These are phyloP conservation scores for Fraxinus angustifolia DNA, from an alignment of 305 asterid genomes.

Conservation along the genomic window DNA sequence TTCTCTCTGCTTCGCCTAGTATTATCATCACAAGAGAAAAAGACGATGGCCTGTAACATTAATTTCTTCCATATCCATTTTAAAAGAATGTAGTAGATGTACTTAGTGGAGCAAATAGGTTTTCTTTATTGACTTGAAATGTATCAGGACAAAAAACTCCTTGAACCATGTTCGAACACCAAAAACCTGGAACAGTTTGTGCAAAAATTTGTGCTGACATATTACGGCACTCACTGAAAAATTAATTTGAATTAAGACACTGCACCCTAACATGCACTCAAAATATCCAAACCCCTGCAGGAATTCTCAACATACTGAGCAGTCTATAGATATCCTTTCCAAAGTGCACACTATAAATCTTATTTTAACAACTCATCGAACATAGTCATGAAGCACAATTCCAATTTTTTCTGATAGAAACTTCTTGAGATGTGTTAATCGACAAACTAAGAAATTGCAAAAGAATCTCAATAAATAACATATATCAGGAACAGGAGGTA, in stretches of 20 bases:
- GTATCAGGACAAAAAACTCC: not conserved
- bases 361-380: not conserved
- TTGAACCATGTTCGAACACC: not conserved
- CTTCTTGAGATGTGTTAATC: constrained; percentile 12
- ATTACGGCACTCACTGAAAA: not conserved
- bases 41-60: not conserved
- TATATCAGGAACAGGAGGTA: constrained; percentile 17
- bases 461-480: not conserved
- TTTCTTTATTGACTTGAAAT: not conserved
- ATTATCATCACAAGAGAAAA: not conserved
- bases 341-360: not conserved
- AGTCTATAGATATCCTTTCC: not conserved
- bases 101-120: not conserved
- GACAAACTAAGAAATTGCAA: not conserved
- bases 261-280: constrained; percentile 12
- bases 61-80: not conserved
- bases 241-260: constrained; percentile 5
- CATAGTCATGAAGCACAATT: not conserved
- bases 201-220: not conserved
- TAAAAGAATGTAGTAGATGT: not conserved
- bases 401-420: not conserved
- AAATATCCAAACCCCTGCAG: constrained; percentile 10
- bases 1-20: not conserved
- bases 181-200: not conserved
- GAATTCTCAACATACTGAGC: constrained; percentile 12